These are phyloP conservation scores for Phytopythium boreale DNA, from an alignment of 352 stramenopile species.

Conservation along the genomic window DNA sequence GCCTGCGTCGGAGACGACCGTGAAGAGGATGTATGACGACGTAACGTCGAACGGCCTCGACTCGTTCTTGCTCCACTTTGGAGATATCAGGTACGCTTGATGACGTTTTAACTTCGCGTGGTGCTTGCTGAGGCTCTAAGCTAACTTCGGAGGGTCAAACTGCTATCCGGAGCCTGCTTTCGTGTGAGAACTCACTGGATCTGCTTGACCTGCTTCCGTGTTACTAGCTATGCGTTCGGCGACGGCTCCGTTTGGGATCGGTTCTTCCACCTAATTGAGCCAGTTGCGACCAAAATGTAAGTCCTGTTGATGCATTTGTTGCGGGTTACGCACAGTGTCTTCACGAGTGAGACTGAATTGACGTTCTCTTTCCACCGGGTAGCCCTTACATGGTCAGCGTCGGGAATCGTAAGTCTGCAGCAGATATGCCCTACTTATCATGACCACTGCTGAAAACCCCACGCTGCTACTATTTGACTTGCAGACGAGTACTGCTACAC, in stretches of 20 bases:
- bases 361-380: not conserved
- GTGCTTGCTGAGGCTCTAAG: too few relatives aligned
- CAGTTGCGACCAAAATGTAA: conserved; percentile 61
- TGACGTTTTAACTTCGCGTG: too few relatives aligned
- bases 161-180: not conserved
- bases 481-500: conserved; percentile 75
- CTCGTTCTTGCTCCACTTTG: conserved; percentile 73
- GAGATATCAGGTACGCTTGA: conserved; percentile 56
- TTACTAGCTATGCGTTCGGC: conserved; percentile 56
- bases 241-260: conserved; percentile 64
- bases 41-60: conserved; percentile 53
- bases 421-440: not conserved
- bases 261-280: conserved; percentile 74
- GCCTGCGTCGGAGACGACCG: conserved; percentile 53
- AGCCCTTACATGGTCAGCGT: conserved; percentile 68
- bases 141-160: not conserved
- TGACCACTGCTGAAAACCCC: not conserved
- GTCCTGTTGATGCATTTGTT: conserved; percentile 6
- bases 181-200: not conserved
- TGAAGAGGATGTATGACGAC: conserved; percentile 49
- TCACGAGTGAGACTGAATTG: not conserved
- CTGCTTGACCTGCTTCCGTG: not conserved
- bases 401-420: conserved; percentile 60
- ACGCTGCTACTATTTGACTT: not conserved
- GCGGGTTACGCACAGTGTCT: not conserved